Percentiles rank a stretch among this genome's conserved stretches.
phyloP scores from a whole-genome alignment of 108 stramenopile species.

The Schizochytrium sp. region DNA sequence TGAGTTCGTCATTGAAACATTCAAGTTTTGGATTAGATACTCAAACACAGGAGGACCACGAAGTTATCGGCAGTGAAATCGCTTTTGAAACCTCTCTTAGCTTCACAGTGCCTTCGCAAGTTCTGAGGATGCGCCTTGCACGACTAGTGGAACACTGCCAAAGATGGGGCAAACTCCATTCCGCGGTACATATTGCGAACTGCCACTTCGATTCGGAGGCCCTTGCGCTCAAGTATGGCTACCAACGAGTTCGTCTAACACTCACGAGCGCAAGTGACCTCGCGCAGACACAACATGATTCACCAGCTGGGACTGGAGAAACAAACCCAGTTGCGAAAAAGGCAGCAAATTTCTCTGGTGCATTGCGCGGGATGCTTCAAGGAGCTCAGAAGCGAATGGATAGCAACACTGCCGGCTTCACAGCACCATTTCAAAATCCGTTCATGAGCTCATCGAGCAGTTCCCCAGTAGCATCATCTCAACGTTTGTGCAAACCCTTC shows the following conservation, averaged over 20 bases:
- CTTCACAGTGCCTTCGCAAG: constrained; percentile 27
- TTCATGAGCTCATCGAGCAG: neutral
- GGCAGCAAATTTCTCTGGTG: neutral
- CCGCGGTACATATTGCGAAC: constrained; percentile 11
- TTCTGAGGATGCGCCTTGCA: neutral
- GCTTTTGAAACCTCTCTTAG: neutral
- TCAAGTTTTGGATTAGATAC: neutral
- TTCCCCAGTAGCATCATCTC: neutral
- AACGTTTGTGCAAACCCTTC: neutral
- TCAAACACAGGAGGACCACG: neutral
- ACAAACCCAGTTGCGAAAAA: neutral
- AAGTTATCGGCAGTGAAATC: constrained; percentile 10
- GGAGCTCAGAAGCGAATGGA: constrained; percentile 30
- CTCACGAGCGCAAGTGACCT: constrained; percentile 2
- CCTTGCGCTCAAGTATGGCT: neutral
- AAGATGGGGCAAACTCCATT: constrained; percentile 15
- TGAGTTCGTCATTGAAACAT: neutral
- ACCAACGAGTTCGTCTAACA: constrained; percentile 4
- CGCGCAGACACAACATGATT: neutral
- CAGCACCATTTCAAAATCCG: no score
- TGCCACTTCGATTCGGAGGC: neutral
- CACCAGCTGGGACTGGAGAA: neutral
- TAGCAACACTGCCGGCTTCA: no score
- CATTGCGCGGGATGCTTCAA: constrained; percentile 14
- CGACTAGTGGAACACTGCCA: constrained; percentile 1